Percentiles rank a stretch among this genome's conserved stretches.
These are phyloP conservation scores for Brettanomyces nanus DNA, from an alignment of 805 yeast species.

Conservation along the genomic window DNA sequence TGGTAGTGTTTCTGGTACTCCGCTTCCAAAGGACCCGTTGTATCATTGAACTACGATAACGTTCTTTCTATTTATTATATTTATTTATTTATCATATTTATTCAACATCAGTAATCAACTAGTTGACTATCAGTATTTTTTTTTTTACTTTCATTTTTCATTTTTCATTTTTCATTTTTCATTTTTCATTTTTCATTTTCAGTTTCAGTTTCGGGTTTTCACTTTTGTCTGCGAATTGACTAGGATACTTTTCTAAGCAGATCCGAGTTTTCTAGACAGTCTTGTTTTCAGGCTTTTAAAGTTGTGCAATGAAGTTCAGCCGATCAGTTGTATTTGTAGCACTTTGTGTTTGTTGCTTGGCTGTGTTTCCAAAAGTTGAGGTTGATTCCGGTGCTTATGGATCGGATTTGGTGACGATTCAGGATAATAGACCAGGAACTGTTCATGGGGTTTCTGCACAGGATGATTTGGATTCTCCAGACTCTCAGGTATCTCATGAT, in stretches of 20 bases:
- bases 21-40: constrained; percentile 36
- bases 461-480: constrained; percentile 6
- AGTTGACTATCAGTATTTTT: not conserved
- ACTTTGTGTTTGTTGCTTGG: constrained; percentile 1
- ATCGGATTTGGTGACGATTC: constrained; percentile 12
- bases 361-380: constrained; percentile 12
- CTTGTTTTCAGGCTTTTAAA: too few relatives aligned
- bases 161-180: too few relatives aligned
- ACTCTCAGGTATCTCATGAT: too few relatives aligned
- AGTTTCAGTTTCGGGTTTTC: too few relatives aligned
- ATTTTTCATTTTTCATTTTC: too few relatives aligned
- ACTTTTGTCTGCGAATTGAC: too few relatives aligned
- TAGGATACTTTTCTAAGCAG: too few relatives aligned
- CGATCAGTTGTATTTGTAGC: not conserved
- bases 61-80: constrained; percentile 1
- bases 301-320: not conserved
- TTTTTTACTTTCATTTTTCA: too few relatives aligned
- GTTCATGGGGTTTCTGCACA: not conserved
- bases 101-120: not conserved
- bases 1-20: constrained; percentile 59
- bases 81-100: constrained; percentile 2
- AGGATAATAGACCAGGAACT: not conserved
- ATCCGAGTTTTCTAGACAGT: too few relatives aligned
- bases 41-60: constrained; percentile 16
- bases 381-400: constrained; percentile 4